Evolutionary conservation across 441 rosid species (phyloP), one percentile per base, ranked within the genome.

Genomic region (Gossypium trilobum): DNA sequence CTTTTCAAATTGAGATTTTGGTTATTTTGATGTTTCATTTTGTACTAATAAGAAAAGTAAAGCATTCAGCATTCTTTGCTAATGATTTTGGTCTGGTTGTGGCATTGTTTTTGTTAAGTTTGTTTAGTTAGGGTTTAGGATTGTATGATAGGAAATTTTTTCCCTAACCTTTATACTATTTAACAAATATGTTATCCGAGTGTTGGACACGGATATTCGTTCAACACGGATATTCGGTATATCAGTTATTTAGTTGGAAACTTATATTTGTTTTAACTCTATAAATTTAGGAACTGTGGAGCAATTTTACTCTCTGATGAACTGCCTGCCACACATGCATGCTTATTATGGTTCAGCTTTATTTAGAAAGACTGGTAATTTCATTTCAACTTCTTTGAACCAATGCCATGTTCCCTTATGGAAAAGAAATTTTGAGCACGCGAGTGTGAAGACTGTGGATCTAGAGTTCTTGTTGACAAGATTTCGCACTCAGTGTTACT

Each of bases 261-360:
- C 55, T 14, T 42, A 42, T 50, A 19, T 39, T 14, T 63, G 6
- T 60, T 29, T 58, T 14, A 2, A 5, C 33, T 33, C 52, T 70
- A 59, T 46, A 54, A 71, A 67, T 33, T 42, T 31, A 17, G 19
- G 54, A 23, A 46, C 73, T 76, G 75, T 70, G 59, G 68, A 44
- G 73, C 61, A 56, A 8, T 5, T 3, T 66, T 50, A 23, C 55
- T 72, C 25, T 72, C 83, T 79, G 75, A 92, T 92, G 97, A 90
- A 63, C 66, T 86, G 89, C 84, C 58, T 88, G 59, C 88, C 84
- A 23, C 89, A 85, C 17, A 82, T 85, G 52, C 85, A 87, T 75
- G 83, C 90, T 11, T 86, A 78, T 11, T 86, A 78, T 68, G 76
- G 91, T 14, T 83, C 87, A 4, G 79, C 84, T 29, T 72, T 90